Evolutionary conservation across 495 filamentous ascomycete genomes (phyloP), one percentile per base, ranked within the genome.

Genomic region (Evansstolkia leycettana): DNA sequence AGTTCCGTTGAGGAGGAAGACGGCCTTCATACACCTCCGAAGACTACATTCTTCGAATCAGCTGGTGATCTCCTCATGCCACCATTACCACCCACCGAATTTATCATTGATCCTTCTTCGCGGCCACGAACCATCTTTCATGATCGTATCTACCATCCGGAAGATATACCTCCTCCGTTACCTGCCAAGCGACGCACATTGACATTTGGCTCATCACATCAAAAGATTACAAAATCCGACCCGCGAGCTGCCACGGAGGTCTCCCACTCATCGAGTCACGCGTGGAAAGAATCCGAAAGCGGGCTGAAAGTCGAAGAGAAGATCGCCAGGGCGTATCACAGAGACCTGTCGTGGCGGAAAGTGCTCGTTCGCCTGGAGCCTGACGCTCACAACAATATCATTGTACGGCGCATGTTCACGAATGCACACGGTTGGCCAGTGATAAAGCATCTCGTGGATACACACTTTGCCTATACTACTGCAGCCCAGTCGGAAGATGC

Each of bases 391-490:
- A 98, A 98, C 57, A 98, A 98, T 52, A 89, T 98, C 38, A 80
- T 94, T 39, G 90, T 98, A 13, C 80, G 90, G 17, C 77, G 90
- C 19, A 89, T 83, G 75, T 96, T 98, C 45, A 80, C 87, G 38
- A 98, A 98, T 52, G 90, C 90, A 0, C 94, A 94, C 48, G 90
- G 90, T 2, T 98, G 90, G 90, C 88, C 89, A 0, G 90, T 98
- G 4, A 67, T 95, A 31, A 82, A 94, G 51, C 90, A 98, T 52
- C 60, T 96, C 2, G 83, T 88, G 29, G 87, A 95, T 49, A 85
- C 84, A 0, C 90, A 98, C 49, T 98, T 98, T 47, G 78, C 74
- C 28, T 74, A 84, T 43, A 72, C 68, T 0, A 72, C 72, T 25
- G 55, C 64, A 2, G 73, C 78, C 2, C 62, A 57, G 15, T 72